These are phyloP conservation scores for Xylaria sp. DNA, from an alignment of 2,329 filamentous ascomycete genomes.

Conservation along the genomic window DNA sequence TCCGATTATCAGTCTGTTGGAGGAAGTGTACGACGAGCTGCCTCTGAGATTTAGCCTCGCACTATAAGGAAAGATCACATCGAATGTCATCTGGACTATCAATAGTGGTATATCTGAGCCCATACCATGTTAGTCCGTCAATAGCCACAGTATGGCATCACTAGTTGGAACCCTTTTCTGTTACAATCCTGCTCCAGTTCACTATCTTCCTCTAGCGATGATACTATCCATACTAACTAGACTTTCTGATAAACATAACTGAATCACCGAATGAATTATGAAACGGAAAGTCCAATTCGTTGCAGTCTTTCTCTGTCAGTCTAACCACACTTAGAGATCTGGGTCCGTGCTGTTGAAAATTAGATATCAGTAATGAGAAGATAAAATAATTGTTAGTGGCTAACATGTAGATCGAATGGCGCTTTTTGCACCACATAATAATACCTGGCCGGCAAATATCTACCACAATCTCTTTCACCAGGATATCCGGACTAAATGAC, in stretches of 20 bases:
- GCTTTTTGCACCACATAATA: slow-evolving; percentile 3
- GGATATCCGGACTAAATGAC: background rate
- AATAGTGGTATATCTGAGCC: no score
- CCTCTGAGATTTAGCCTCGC: no score
- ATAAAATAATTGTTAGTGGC: background rate
- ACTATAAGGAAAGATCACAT: no score
- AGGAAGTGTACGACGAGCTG: no score
- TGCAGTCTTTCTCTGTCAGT: slow-evolving; percentile 2
- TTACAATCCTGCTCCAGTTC: no score
- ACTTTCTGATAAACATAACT: slow-evolving; percentile 19
- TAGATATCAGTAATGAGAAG: background rate
- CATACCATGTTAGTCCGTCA: no score
- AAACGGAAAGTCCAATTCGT: slow-evolving; percentile 11
- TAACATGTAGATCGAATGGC: background rate
- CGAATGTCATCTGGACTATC: no score
- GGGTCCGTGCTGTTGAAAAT: background rate
- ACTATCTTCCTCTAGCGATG: background rate
- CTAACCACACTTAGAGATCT: slow-evolving; percentile 9
- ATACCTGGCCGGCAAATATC: slow-evolving; percentile 10
- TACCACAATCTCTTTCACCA: slow-evolving; percentile 1
- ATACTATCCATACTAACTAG: background rate
- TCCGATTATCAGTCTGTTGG: no score
- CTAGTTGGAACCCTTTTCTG: no score
- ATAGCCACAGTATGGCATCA: no score
- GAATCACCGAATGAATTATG: slow-evolving; percentile 7